Conservation (phyloP, 441 rosid genomes). For the Brassica hybrid region DNA sequence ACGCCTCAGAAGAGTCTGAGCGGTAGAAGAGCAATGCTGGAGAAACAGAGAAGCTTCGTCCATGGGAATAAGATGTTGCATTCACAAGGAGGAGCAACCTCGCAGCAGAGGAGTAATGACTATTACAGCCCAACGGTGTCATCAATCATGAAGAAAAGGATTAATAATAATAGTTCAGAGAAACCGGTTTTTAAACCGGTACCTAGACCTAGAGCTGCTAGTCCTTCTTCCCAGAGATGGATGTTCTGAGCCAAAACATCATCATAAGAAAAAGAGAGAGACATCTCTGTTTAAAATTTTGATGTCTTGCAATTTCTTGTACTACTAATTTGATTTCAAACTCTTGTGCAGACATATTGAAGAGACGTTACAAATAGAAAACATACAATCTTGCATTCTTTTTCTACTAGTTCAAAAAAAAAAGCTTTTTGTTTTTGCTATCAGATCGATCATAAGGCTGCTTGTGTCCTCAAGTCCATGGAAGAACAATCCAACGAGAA, state of each 20-base stretch:
- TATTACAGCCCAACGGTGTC: conserved; percentile 90
- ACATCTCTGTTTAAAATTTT: conserved; percentile 38
- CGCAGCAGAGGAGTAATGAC: conserved; percentile 96
- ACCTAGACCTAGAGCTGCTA: conserved; percentile 53
- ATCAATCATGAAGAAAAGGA: conserved; percentile 87
- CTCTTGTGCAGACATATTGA: conserved; percentile 50
- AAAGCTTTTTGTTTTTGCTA: conserved; percentile 2
- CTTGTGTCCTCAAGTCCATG: too few relatives aligned
- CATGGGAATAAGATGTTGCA: conserved; percentile 68
- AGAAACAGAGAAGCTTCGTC: conserved; percentile 74
- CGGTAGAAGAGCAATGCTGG: conserved; percentile 61
- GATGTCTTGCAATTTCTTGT: conserved; percentile 28
- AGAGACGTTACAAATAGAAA: conserved; percentile 31
- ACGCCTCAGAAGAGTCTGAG: conserved; percentile 53
- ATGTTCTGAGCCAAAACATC: conserved; percentile 51
- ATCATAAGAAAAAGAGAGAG: conserved; percentile 36
- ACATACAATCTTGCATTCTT: conserved; percentile 6
- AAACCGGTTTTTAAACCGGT: conserved; percentile 41
- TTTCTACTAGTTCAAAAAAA: neutral
- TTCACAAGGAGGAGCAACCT: conserved; percentile 84
- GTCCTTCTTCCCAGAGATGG: conserved; percentile 78
- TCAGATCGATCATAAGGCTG: neutral
- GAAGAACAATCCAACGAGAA: too few relatives aligned
- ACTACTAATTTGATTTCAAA: conserved; percentile 50
- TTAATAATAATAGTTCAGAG: conserved; percentile 51